These are phyloP conservation scores for Ganoderma lingzhi DNA, from an alignment of 1,284 basidiomycete genomes.

Conservation along the genomic window DNA sequence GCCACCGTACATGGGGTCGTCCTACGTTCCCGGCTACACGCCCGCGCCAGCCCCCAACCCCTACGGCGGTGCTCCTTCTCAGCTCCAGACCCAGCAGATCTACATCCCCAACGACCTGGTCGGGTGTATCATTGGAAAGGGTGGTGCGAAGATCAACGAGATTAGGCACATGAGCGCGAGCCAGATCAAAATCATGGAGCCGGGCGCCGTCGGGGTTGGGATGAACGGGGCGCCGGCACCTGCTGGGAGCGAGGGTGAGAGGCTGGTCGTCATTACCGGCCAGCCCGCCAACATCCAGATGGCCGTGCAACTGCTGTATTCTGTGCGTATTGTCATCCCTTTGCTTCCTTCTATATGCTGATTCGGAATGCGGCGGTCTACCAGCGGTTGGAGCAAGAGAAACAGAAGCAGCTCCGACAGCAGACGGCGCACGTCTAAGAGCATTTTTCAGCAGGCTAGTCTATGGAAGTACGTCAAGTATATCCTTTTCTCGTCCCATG, in stretches of 20 bases:
- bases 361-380: background rate
- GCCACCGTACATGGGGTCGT: conserved; percentile 63
- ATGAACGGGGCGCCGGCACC: conserved; percentile 74
- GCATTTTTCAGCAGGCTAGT: background rate
- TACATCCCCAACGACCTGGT: conserved; percentile 99
- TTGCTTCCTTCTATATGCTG: background rate
- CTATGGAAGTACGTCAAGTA: conserved; percentile 6
- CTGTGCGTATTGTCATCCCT: conserved; percentile 59
- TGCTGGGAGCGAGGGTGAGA: conserved; percentile 81
- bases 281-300: conserved; percentile 95
- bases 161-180: conserved; percentile 94
- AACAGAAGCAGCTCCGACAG: conserved; percentile 80
- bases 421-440: conserved; percentile 28
- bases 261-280: conserved; percentile 94
- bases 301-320: conserved; percentile 94
- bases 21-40: conserved; percentile 75
- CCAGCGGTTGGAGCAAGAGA: conserved; percentile 90
- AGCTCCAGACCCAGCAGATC: conserved; percentile 96
- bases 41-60: conserved; percentile 31
- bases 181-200: conserved; percentile 99
- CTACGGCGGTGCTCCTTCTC: conserved; percentile 47
- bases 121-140: conserved; percentile 98
- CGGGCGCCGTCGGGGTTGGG: conserved; percentile 79
- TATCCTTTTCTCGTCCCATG: conserved; percentile 3
- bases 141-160: conserved; percentile 99